Evolutionary conservation across 2,329 filamentous ascomycete species (phyloP), one percentile per base, ranked within the genome.

Genomic region (Aspergillus sp.): DNA sequence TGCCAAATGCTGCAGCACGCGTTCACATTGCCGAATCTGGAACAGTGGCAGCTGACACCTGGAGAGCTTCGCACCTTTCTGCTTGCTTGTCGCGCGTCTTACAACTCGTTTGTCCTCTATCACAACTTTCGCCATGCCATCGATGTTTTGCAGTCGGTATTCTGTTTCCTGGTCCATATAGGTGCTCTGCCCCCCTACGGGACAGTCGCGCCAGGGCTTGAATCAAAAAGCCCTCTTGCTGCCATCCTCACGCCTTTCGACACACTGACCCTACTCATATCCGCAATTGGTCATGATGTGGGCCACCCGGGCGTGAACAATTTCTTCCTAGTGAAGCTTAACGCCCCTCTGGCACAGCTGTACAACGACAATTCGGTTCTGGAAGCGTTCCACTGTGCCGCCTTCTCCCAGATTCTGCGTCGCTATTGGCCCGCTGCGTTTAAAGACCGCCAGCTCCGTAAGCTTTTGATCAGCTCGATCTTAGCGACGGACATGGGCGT

Each of bases 231-330:
- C 2, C 82, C 87, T 1, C 82, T 96, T 44, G 89, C 88, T 2
- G 77, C 81, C 42, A 77, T 97, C 20, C 77, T 99, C n/a, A 81
- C 82, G 45, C 91, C 93, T 0, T 90, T 95, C 59, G 92, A 97
- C 70, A 89, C 89, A 4, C 79, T 99, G 49, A 93, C 91, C 0
- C 81, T 99, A 2, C 80, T 99, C 43, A 87, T 97, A 59, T 93
- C 93, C 8, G 94, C 94, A n/a, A 95, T 99, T 65, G 94, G 94
- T 40, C 94, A 99, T 63, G 94, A 99, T 68, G 94, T 97, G 36
- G 94, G 94, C 19, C 94, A 99, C 68, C 94, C 94, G 0, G 94
- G 94, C 50, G 94, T 99, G 65, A 99, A 97, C 76, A 99, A 99
- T 68, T 91, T 93, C 26, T 99, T 99, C 67, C 79, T 99, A 4